Percentiles rank a stretch among this genome's conserved stretches.
Evolutionary conservation across 2,329 filamentous ascomycete genomes (phyloP).

Genomic region (Hymenoscyphus salicellus): DNA sequence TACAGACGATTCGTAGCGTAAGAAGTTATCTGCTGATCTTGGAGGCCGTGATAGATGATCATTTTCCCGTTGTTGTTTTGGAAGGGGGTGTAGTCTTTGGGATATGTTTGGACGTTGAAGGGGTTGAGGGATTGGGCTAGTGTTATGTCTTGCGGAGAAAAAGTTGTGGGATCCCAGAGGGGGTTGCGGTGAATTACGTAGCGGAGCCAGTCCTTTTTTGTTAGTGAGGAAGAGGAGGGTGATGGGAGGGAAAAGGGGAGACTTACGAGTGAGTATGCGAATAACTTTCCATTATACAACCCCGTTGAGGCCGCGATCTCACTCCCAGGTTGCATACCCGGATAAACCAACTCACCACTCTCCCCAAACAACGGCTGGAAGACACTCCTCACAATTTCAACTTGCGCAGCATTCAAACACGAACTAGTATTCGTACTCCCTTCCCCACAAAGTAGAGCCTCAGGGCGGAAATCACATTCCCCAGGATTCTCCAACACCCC

Average conservation of each 20-base stretch:
- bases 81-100: constrained; percentile 21
- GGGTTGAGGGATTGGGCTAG: constrained; percentile 31
- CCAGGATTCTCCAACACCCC: constrained; percentile 42
- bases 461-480: constrained; percentile 37
- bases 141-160: constrained; percentile 39
- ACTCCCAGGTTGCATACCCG: constrained; percentile 47
- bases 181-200: constrained; percentile 46
- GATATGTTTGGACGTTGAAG: constrained; percentile 30
- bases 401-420: constrained; percentile 23
- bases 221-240: not conserved
- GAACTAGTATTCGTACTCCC: constrained; percentile 4
- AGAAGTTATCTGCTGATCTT: constrained; percentile 36
- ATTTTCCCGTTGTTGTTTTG: constrained; percentile 36
- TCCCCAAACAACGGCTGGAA: constrained; percentile 19
- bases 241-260: not conserved
- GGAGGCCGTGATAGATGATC: constrained; percentile 42
- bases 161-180: constrained; percentile 39
- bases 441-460: constrained; percentile 25
- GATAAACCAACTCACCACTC: constrained; percentile 21
- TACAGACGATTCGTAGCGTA: constrained; percentile 28
- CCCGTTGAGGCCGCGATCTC: constrained; percentile 40
- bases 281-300: constrained; percentile 36
- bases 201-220: constrained; percentile 43
- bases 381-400: constrained; percentile 23
- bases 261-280: constrained; percentile 20